Evolutionary conservation across 768 basidiomycete genomes (phyloP).

Genomic region (Dendrothele bispora): DNA sequence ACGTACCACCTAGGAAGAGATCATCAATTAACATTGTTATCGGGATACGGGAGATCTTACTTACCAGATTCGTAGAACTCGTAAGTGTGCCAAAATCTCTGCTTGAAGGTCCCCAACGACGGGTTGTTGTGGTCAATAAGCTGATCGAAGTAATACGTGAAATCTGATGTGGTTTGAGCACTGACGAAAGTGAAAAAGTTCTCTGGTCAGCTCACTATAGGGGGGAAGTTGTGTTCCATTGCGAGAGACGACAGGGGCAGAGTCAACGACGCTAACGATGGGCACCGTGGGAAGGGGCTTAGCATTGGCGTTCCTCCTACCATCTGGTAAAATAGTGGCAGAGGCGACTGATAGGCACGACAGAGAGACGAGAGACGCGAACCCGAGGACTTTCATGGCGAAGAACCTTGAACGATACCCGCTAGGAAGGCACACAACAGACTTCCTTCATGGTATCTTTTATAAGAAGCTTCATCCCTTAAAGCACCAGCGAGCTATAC

Average conservation of each 20-base stretch:
- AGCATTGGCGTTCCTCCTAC: not conserved
- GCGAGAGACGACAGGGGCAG: conserved; percentile 10
- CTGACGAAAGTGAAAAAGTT: not conserved
- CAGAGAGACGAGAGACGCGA: too few species aligned
- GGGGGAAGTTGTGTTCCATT: conserved; percentile 26
- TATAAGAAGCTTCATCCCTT: too few species aligned
- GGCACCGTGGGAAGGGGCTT: not conserved
- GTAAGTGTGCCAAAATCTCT: conserved; percentile 50
- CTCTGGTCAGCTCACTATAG: conserved; percentile 9
- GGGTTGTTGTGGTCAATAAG: conserved; percentile 48
- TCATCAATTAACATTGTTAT: not conserved
- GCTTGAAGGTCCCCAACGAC: conserved; percentile 46
- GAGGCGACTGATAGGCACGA: not conserved
- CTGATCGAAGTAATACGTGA: conserved; percentile 29
- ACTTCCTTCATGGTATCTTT: too few species aligned
- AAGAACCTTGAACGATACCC: too few species aligned
- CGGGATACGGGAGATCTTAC: not conserved
- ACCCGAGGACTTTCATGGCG: too few species aligned
- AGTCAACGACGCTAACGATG: conserved; percentile 1
- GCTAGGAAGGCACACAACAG: too few species aligned
- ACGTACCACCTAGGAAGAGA: conserved; percentile 1
- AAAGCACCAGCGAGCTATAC: too few species aligned
- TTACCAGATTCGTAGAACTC: conserved; percentile 39
- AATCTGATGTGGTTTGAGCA: too few species aligned
- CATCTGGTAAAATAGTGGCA: not conserved